Conservation (phyloP, 192 early-diverging fungal species). For the Coemansia sp. region DNA sequence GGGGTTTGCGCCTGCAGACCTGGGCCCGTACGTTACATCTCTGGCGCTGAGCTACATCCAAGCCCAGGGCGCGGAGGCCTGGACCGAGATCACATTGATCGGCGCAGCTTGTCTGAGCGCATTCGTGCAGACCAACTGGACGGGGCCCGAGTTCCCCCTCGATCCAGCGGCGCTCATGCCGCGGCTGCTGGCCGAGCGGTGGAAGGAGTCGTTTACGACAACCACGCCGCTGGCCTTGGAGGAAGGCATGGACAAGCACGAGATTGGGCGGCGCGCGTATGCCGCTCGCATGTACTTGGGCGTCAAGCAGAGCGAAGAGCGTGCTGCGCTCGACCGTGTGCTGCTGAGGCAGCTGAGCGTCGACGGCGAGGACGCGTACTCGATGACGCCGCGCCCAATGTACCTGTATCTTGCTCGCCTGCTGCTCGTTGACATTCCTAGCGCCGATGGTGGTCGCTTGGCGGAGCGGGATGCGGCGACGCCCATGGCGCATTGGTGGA, state of each 20-base stretch:
- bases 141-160: slow-evolving; percentile 75
- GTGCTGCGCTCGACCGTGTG: slow-evolving; percentile 22
- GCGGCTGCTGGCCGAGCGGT: slow-evolving; percentile 14
- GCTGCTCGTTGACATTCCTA: slow-evolving; percentile 64
- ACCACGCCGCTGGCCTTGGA: slow-evolving; percentile 33
- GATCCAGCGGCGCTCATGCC: slow-evolving; percentile 66
- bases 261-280: slow-evolving; percentile 49
- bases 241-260: slow-evolving; percentile 45
- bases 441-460: slow-evolving; percentile 16
- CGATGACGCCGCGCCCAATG: slow-evolving; percentile 69
- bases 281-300: slow-evolving; percentile 45
- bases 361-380: slow-evolving; percentile 88
- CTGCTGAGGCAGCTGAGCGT: slow-evolving; percentile 61
- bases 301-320: slow-evolving; percentile 38
- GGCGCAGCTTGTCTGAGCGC: slow-evolving; percentile 74
- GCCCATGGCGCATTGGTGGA: slow-evolving; percentile 72
- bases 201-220: slow-evolving; percentile 30
- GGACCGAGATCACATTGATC: slow-evolving; percentile 46
- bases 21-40: slow-evolving; percentile 34
- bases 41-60: slow-evolving; percentile 9
- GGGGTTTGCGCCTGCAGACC: slow-evolving; percentile 44
- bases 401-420: slow-evolving; percentile 69
- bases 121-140: slow-evolving; percentile 90
- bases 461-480: slow-evolving; percentile 13
- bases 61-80: slow-evolving; percentile 14